Evolutionary conservation across 1,284 basidiomycete species (phyloP).

Genomic region (Gomphus bonarii): DNA sequence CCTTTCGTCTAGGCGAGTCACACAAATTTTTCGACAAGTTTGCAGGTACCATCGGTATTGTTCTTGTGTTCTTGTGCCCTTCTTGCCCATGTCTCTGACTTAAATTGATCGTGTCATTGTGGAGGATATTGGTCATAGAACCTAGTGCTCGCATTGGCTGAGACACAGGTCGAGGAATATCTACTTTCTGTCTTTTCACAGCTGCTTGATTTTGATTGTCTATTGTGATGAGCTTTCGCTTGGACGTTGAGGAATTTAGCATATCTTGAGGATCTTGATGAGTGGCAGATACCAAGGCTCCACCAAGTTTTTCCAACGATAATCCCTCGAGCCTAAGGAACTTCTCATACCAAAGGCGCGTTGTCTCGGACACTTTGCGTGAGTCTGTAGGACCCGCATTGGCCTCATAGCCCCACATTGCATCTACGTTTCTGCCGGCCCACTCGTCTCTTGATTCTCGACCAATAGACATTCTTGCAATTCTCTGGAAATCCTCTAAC

Average conservation of each 20-base stretch:
- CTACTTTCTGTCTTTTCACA: neutral
- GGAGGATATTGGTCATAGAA: neutral
- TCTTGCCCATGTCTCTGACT: neutral
- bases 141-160: neutral
- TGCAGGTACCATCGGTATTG: neutral
- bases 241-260: neutral
- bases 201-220: neutral
- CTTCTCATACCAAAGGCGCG: conserved; percentile 26
- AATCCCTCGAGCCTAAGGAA: conserved; percentile 20
- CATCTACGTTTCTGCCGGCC: conserved; percentile 29
- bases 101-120: neutral
- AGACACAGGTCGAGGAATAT: neutral
- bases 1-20: neutral
- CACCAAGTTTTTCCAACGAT: neutral
- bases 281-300: neutral
- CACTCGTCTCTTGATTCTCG: conserved; percentile 33
- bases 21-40: neutral
- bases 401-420: conserved; percentile 29
- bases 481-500: conserved; percentile 35
- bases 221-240: neutral
- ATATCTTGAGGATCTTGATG: neutral
- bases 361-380: conserved; percentile 25
- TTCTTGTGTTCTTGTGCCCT: neutral
- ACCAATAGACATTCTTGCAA: conserved; percentile 42
- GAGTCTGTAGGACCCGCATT: conserved; percentile 28